These are phyloP conservation scores for Paramecium bursaria DNA, from an alignment of 73 alveolate species.

Conservation along the genomic window DNA sequence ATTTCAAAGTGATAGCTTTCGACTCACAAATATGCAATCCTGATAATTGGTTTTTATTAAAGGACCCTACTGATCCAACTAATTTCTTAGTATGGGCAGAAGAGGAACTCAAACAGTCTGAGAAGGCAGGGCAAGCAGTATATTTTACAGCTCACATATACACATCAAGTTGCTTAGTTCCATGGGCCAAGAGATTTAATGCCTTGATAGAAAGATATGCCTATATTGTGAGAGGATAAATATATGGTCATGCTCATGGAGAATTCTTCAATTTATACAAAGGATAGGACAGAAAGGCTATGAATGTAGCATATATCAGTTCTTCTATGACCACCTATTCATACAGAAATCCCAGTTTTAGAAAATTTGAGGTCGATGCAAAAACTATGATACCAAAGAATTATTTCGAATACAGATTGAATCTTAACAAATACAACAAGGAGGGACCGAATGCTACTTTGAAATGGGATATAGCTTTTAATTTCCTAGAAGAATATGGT, in stretches of 20 bases:
- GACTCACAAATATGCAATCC: slow-evolving; percentile 68
- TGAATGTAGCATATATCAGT: slow-evolving; percentile 63
- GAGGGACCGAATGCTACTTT: slow-evolving; percentile 49
- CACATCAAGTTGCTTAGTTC: slow-evolving; percentile 59
- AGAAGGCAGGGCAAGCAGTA: slow-evolving; percentile 49
- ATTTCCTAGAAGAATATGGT: slow-evolving; percentile 64
- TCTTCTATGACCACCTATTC: slow-evolving; percentile 64
- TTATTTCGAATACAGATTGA: slow-evolving; percentile 62
- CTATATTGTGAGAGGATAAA: slow-evolving; percentile 55
- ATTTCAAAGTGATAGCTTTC: slow-evolving; percentile 62
- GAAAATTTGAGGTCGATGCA: slow-evolving; percentile 57
- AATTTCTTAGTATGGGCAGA: slow-evolving; percentile 66
- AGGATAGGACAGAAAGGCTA: slow-evolving; percentile 37
- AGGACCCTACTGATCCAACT: slow-evolving; percentile 70
- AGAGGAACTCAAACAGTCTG: slow-evolving; percentile 51
- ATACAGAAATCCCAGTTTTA: slow-evolving; percentile 34
- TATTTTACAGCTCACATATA: slow-evolving; percentile 66
- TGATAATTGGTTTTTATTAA: slow-evolving; percentile 60
- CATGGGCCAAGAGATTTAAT: slow-evolving; percentile 67
- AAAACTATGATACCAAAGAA: slow-evolving; percentile 64
- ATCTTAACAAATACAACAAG: slow-evolving; percentile 35
- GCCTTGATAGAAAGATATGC: slow-evolving; percentile 67
- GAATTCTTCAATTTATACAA: slow-evolving; percentile 64
- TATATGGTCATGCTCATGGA: slow-evolving; percentile 69
- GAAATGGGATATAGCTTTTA: slow-evolving; percentile 66